phyloP scores from a whole-genome alignment of 2,329 filamentous ascomycete genomes.

The Ophiostoma himal-ulmi region DNA sequence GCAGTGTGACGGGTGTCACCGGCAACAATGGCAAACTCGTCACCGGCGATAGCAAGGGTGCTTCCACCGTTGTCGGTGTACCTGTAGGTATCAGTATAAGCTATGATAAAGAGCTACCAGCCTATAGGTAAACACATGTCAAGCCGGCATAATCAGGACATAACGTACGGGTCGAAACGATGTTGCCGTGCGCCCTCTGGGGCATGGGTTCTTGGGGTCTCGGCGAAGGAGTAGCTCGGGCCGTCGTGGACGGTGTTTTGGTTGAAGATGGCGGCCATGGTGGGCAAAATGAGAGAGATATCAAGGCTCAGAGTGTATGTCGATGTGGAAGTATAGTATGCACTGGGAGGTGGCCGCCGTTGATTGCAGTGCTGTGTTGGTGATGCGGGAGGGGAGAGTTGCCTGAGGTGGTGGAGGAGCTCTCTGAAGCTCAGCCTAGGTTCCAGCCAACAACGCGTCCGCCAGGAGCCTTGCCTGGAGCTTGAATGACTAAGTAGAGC shows the following conservation, averaged over 20 bases:
- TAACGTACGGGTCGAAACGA: slow-evolving; percentile 81
- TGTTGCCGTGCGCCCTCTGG: slow-evolving; percentile 61
- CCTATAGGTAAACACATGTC: background rate
- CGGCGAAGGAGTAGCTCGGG: slow-evolving; percentile 63
- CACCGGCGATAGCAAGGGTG: slow-evolving; percentile 88
- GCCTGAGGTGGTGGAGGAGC: slow-evolving; percentile 11
- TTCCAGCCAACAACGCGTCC: slow-evolving; percentile 22
- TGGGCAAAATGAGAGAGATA: slow-evolving; percentile 26
- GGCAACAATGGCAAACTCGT: slow-evolving; percentile 91
- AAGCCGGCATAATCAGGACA: background rate
- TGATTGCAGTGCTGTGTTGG: background rate
- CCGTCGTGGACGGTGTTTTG: slow-evolving; percentile 64
- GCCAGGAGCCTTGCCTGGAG: slow-evolving; percentile 20
- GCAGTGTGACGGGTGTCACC: slow-evolving; percentile 94
- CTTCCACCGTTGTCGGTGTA: slow-evolving; percentile 98
- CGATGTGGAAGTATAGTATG: background rate
- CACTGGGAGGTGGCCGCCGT: background rate
- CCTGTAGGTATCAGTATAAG: slow-evolving; percentile 39
- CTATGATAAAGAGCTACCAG: too few relatives aligned
- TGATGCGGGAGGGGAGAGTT: background rate
- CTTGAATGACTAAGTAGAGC: slow-evolving; percentile 36
- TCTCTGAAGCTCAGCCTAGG: slow-evolving; percentile 15
- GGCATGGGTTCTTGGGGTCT: slow-evolving; percentile 48
- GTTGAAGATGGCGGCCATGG: slow-evolving; percentile 62
- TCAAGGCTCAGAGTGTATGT: background rate